Percentiles rank a stretch among this genome's conserved stretches.
These are phyloP conservation scores for Dryas octopetala DNA, from an alignment of 306 rosid genomes.

Conservation along the genomic window DNA sequence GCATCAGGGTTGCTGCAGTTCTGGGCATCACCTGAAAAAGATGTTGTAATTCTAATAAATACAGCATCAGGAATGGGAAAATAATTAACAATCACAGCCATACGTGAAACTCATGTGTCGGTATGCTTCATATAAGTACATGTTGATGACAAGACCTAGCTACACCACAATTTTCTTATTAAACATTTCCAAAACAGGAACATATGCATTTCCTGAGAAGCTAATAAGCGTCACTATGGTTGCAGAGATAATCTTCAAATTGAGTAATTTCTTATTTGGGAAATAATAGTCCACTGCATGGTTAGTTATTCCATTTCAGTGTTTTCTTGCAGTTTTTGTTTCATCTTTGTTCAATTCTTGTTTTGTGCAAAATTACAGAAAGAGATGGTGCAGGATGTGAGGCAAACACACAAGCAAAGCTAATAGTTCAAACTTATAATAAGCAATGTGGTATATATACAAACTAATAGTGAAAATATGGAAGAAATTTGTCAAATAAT, in stretches of 20 bases:
- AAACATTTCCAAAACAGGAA: background rate
- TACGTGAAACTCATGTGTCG: background rate
- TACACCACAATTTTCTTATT: background rate
- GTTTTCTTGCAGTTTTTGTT: background rate
- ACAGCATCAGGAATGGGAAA: background rate
- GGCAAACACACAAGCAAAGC: background rate
- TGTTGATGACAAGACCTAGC: background rate
- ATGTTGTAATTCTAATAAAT: conserved; percentile 19
- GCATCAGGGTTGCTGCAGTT: conserved; percentile 80
- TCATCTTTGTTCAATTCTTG: background rate
- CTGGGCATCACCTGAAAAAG: conserved; percentile 59
- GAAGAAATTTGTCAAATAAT: background rate
- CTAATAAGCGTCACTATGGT: background rate
- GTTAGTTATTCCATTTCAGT: background rate
- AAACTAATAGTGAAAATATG: background rate
- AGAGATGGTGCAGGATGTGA: background rate
- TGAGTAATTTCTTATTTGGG: background rate
- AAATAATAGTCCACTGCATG: no score
- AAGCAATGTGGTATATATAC: background rate
- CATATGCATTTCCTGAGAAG: background rate
- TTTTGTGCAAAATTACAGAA: no score
- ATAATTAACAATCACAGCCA: background rate
- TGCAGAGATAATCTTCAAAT: background rate
- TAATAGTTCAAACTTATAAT: background rate
- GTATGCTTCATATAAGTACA: background rate